Evolutionary conservation across 495 filamentous ascomycete species (phyloP).

Genomic region (Daldinia loculata): DNA sequence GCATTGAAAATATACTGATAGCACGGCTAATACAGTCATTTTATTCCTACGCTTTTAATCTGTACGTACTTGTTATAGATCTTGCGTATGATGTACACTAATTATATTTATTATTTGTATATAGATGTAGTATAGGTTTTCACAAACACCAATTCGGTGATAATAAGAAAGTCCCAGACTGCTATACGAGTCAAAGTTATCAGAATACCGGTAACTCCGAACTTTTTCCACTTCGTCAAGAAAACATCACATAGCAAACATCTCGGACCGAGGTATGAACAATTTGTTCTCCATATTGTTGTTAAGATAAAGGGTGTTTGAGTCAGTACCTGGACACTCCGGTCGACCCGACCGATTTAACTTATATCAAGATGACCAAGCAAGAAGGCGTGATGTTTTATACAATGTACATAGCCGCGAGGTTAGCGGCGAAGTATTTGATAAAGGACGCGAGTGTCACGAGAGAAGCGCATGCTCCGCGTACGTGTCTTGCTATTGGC

Average conservation of each 20-base stretch:
- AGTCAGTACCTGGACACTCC: background rate
- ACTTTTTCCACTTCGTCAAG: too few relatives aligned
- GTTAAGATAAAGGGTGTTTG: background rate
- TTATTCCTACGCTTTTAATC: background rate
- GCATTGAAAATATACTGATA: background rate
- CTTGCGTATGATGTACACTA: too few relatives aligned
- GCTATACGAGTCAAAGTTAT: too few relatives aligned
- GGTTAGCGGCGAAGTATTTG: background rate
- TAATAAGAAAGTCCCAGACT: too few relatives aligned
- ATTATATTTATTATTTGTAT: too few relatives aligned
- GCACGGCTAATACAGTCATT: background rate
- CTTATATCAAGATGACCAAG: slow-evolving; percentile 11
- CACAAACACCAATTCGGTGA: too few relatives aligned
- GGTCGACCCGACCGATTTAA: background rate
- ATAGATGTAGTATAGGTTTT: too few relatives aligned
- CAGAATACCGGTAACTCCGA: too few relatives aligned
- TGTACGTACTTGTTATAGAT: background rate
- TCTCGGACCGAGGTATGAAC: background rate
- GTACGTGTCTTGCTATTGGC: background rate
- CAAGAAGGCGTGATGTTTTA: slow-evolving; percentile 2
- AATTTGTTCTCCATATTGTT: background rate
- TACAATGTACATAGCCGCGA: background rate
- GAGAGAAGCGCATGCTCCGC: slow-evolving; percentile 18
- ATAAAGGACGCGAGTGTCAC: background rate
- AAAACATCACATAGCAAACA: background rate